A percentile compares a stretch with the other conserved stretches of the same genome.
phyloP scores from a whole-genome alignment of 768 basidiomycete genomes.

The Antrodiella citrinella region DNA sequence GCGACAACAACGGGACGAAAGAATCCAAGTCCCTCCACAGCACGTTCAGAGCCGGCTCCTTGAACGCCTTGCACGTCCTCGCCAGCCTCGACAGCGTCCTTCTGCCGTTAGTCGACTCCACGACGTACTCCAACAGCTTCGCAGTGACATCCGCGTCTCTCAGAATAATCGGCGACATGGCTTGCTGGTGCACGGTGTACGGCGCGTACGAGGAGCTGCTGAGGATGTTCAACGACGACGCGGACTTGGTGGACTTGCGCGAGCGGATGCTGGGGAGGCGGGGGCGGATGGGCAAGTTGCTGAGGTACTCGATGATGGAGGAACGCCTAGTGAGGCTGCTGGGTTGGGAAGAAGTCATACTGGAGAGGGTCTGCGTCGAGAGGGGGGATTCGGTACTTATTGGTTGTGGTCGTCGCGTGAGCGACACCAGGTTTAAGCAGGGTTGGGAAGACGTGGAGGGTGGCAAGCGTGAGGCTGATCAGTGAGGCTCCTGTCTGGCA shows the following conservation, averaged over 20 bases:
- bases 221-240: constrained; percentile 11
- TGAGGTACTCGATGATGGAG: constrained; percentile 21
- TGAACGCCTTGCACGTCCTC: constrained; percentile 67
- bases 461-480: not conserved
- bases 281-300: constrained; percentile 11
- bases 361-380: constrained; percentile 1
- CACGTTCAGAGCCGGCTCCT: constrained; percentile 60
- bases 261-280: constrained; percentile 22
- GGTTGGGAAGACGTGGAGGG: not conserved
- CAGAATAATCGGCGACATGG: constrained; percentile 46
- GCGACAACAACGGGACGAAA: constrained; percentile 57
- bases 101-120: constrained; percentile 54
- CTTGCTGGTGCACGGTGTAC: too few species aligned
- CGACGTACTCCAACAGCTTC: constrained; percentile 42
- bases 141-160: constrained; percentile 53
- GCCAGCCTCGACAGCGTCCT: constrained; percentile 64
- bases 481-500: not conserved
- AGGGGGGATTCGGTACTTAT: not conserved
- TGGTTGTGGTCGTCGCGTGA: not conserved
- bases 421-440: not conserved
- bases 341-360: constrained; percentile 21
- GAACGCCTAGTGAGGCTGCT: constrained; percentile 21
- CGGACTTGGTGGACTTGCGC: constrained; percentile 23
- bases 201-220: constrained; percentile 33
- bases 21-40: constrained; percentile 78